These are phyloP conservation scores for Taphrina pruni DNA, from an alignment of 1,139 yeast species.

Conservation along the genomic window DNA sequence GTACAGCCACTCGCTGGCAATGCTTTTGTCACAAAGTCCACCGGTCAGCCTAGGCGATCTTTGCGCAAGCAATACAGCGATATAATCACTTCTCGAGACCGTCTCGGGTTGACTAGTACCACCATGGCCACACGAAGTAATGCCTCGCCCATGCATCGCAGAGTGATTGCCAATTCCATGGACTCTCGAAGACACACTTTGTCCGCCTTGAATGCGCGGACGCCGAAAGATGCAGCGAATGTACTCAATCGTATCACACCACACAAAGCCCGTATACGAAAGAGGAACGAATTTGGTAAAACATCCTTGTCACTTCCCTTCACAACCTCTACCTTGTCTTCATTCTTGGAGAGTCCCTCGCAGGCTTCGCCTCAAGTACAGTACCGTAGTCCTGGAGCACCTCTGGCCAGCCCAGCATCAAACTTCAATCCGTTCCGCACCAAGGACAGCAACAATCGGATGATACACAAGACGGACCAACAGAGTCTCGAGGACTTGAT, in stretches of 20 bases:
- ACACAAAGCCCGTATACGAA: conserved; percentile 18
- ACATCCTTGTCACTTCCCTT: conserved; percentile 7
- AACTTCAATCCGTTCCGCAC: conserved; percentile 22
- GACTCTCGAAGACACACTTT: background rate
- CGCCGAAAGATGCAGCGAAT: conserved; percentile 22
- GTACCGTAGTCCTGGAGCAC: conserved; percentile 39
- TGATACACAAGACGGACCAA: conserved; percentile 9
- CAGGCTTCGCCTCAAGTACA: conserved; percentile 15
- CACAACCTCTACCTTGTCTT: background rate
- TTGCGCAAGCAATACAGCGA: conserved; percentile 21
- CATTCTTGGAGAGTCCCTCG: conserved; percentile 10
- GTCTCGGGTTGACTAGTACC: background rate
- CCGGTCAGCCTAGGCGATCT: background rate
- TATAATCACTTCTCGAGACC: conserved; percentile 6
- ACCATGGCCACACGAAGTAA: background rate
- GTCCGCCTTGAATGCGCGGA: conserved; percentile 5
- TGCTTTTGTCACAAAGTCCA: background rate
- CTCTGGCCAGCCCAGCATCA: conserved; percentile 24
- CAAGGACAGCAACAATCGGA: conserved; percentile 4
- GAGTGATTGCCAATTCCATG: background rate
- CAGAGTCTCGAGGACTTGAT: conserved; percentile 29
- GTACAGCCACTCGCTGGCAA: background rate
- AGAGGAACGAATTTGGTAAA: background rate
- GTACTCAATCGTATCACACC: conserved; percentile 24
- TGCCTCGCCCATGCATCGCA: conserved; percentile 25